Base-by-base conservation (phyloP, 495 filamentous ascomycete genomes). In the Staphylotrichum tortipilum region DNA sequence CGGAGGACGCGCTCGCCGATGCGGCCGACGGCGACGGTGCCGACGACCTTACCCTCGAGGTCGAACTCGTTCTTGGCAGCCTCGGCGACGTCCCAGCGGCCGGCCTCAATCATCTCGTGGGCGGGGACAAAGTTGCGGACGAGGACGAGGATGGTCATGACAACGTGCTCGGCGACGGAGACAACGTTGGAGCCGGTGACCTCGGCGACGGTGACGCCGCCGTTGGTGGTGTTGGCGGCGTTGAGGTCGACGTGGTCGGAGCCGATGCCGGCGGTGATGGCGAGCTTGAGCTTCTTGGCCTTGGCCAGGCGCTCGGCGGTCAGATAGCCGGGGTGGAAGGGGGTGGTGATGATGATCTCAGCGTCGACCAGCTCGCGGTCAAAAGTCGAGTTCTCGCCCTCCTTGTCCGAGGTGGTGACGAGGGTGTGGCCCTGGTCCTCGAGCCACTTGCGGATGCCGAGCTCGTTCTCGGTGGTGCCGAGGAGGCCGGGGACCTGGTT, bases 71-170 rank as follows among this genome's bases (percentile, higher is more conserved):
- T 85, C 84, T 97, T 97, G 59, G 92, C 92, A 12, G 87, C 90
- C 17, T 80, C 90, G 44, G 92, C 92, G 39, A 98, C 92, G 67
- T 98, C 77, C 92, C 92, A 98, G 24, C 94, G 86, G 36, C 92
- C 92, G 49, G 72, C 71, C 62, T 80, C 71, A 71, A 97, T 85
- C 78, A 86, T 81, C 77, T 98, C 92, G 75, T 96, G 92, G 45
- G 92, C 90, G 54, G 92, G 92, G 34, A 95, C 88, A 67, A 95
- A 97, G 81, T 98, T 98, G 73, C 92, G 89, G 62, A 98, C 89
- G 37, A 98, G 83, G 52, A 78, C 68, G 36, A 98, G 89, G 74
- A 97, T 96, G 61, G 92, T 98, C 92, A 98, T 97, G 71, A 98
- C 72, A 53, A 98, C 92, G 74, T 98, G 87, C 75, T 92, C 87